Percentiles rank a stretch among this genome's conserved stretches.
Conservation (phyloP, 257 asterid genomes). For the Lavandula angustifolia region DNA sequence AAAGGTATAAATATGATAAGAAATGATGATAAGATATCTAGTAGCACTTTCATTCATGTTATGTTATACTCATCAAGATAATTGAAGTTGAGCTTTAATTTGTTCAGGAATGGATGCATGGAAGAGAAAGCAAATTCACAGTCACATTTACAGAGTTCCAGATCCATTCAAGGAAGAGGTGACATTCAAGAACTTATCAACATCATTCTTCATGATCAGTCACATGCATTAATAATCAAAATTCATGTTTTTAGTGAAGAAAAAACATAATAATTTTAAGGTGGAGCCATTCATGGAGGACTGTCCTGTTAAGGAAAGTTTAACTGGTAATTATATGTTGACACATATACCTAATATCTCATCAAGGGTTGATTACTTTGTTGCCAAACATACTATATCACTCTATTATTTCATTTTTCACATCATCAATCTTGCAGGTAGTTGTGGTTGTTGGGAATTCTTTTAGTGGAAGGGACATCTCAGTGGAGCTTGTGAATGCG, state of each 20-base stretch:
- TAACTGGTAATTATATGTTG: not conserved
- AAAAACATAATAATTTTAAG: not conserved
- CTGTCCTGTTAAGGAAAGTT: constrained; percentile 44
- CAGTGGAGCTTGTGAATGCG: constrained; percentile 71
- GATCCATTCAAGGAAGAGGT: constrained; percentile 81
- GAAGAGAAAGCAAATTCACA: constrained; percentile 78
- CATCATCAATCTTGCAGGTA: constrained; percentile 44
- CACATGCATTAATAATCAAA: not conserved
- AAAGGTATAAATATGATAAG: constrained; percentile 44
- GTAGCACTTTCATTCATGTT: not conserved
- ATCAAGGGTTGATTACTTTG: constrained; percentile 32
- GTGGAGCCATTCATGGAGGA: constrained; percentile 23
- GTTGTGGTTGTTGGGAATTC: constrained; percentile 89
- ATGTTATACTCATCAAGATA: not conserved
- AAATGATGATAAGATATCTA: not conserved
- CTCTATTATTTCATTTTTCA: not conserved
- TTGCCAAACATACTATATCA: constrained; percentile 31
- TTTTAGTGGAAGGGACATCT: constrained; percentile 81
- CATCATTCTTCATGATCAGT: constrained; percentile 8
- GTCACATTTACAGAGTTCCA: constrained; percentile 81
- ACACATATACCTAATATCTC: constrained; percentile 8
- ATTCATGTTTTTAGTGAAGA: constrained; percentile 5
- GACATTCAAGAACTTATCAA: not conserved
- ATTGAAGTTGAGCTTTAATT: not conserved
- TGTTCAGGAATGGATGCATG: constrained; percentile 80